Conservation (phyloP, 192 early-diverging fungal genomes). For the Linnemannia elongata region DNA sequence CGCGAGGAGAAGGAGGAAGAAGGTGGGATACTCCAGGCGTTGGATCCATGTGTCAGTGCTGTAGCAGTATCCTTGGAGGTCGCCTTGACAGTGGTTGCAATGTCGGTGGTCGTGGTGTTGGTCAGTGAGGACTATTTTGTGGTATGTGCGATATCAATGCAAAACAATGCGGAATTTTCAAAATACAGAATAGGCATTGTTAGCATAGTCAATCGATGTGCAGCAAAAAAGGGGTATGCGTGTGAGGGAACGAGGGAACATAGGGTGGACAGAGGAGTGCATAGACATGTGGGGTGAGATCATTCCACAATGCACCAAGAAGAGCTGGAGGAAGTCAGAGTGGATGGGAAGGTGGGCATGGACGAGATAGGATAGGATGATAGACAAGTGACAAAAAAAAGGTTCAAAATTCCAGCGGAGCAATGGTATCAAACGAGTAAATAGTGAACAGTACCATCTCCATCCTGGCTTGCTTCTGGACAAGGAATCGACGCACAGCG, state of each 20-base stretch:
- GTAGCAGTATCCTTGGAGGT: not conserved
- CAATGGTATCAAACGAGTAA: not conserved
- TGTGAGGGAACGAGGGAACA: not conserved
- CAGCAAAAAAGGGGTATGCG: not conserved
- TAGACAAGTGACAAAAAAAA: conserved; percentile 18
- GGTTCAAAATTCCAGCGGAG: not conserved
- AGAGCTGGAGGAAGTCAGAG: not conserved
- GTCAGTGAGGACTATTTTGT: not conserved
- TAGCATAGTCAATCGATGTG: not conserved
- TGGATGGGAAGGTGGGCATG: not conserved
- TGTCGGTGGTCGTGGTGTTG: not conserved
- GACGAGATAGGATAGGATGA: not conserved
- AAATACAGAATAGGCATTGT: not conserved
- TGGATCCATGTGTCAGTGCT: not conserved
- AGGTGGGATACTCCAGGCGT: not conserved
- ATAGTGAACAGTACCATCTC: conserved; percentile 3
- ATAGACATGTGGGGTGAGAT: not conserved
- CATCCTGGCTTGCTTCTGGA: conserved; percentile 22
- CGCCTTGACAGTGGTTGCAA: not conserved
- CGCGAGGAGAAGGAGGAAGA: not conserved
- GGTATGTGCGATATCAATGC: not conserved
- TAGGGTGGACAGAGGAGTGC: not conserved
- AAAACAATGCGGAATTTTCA: not conserved
- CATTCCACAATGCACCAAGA: not conserved
- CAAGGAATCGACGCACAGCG: conserved; percentile 45